phyloP scores from a whole-genome alignment of 169 alveolate genomes.

The Eimeria tenella region DNA sequence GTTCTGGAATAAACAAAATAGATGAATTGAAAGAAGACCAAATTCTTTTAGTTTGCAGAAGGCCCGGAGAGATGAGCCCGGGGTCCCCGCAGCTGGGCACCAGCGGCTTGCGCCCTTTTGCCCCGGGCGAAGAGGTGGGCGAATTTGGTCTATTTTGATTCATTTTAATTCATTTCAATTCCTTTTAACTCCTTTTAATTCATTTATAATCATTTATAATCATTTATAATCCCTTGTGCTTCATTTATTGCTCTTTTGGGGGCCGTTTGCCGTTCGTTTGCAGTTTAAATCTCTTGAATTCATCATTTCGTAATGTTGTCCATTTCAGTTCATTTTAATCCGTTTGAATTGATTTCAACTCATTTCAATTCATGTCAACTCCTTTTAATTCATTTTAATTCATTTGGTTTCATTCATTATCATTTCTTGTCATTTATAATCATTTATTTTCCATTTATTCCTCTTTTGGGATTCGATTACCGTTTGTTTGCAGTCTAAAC shows the following conservation, averaged over 20 bases:
- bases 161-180: background rate
- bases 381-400: background rate
- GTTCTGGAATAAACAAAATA: background rate
- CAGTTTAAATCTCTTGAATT: background rate
- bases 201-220: background rate
- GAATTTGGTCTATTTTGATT: background rate
- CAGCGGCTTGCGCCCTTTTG: background rate
- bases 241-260: background rate
- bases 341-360: background rate
- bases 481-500: background rate
- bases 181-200: background rate
- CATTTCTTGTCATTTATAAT: background rate
- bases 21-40: background rate
- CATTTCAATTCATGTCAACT: background rate
- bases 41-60: background rate
- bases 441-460: background rate
- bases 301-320: background rate
- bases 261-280: background rate
- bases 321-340: background rate
- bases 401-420: background rate
- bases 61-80: constrained; percentile 2
- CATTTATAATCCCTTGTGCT: background rate
- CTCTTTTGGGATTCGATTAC: background rate
- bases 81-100: constrained; percentile 4
- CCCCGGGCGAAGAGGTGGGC: constrained; percentile 7